phyloP scores from a whole-genome alignment of 1,284 basidiomycete genomes.

The Bjerkandera adusta region DNA sequence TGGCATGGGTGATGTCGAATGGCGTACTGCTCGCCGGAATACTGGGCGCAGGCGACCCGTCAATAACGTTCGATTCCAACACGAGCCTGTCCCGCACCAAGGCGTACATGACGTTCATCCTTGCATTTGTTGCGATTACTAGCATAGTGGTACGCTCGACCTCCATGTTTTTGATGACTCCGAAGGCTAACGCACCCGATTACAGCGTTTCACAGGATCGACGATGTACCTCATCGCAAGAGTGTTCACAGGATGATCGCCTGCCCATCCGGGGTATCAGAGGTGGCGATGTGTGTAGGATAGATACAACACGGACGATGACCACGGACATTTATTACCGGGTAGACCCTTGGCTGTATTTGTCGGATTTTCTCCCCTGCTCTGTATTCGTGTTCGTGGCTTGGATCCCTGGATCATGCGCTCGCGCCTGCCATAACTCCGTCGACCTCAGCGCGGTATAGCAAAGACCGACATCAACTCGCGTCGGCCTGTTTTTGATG shows the following conservation, averaged over 20 bases:
- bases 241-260: slow-evolving; percentile 54
- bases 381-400: too few species aligned
- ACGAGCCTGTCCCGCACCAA: slow-evolving; percentile 58
- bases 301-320: too few species aligned
- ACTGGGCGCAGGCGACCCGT: slow-evolving; percentile 62
- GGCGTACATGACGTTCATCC: slow-evolving; percentile 77
- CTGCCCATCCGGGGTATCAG: too few species aligned
- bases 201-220: slow-evolving; percentile 58
- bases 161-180: neutral
- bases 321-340: too few species aligned
- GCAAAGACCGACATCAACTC: too few species aligned
- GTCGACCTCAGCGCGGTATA: too few species aligned
- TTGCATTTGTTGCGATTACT: slow-evolving; percentile 76
- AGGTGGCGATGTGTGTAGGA: too few species aligned
- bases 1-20: slow-evolving; percentile 86
- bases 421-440: too few species aligned
- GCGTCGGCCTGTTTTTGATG: too few species aligned
- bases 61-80: slow-evolving; percentile 60
- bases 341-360: too few species aligned
- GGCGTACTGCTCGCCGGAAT: slow-evolving; percentile 75
- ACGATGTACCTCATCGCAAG: slow-evolving; percentile 61
- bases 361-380: too few species aligned
- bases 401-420: too few species aligned
- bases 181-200: neutral
- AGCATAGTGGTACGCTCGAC: slow-evolving; percentile 52